A percentile compares a stretch with the other conserved stretches of the same genome.
Evolutionary conservation across 2,329 filamentous ascomycete genomes (phyloP).

Genomic region (Hymenoscyphus repandus): DNA sequence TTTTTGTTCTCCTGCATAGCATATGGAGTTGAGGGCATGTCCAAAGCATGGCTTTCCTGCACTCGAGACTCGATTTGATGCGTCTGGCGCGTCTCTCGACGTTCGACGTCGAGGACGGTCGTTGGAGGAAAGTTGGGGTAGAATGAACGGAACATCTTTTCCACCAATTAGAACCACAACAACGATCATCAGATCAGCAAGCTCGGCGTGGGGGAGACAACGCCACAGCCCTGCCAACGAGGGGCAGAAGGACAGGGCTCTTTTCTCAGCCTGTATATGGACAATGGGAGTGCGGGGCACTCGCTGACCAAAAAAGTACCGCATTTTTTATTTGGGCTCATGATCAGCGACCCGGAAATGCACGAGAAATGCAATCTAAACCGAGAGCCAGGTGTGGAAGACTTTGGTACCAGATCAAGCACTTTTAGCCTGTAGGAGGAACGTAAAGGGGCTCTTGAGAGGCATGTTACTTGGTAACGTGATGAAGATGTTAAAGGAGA

Average conservation of each 20-base stretch:
- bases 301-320: not conserved
- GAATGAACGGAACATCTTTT: slow-evolving; percentile 14
- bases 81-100: not conserved
- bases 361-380: not conserved
- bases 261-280: slow-evolving; percentile 6
- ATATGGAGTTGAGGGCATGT: not conserved
- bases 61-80: not conserved
- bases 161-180: slow-evolving; percentile 13
- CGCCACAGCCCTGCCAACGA: not conserved
- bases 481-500: not conserved
- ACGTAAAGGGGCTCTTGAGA: not conserved
- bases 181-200: slow-evolving; percentile 12
- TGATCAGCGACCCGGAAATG: not conserved
- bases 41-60: not conserved
- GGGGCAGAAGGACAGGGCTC: not conserved
- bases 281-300: slow-evolving; percentile 6
- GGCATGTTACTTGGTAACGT: not conserved
- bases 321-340: not conserved
- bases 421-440: not conserved
- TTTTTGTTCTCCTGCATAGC: slow-evolving; percentile 1
- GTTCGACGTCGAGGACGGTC: slow-evolving; percentile 4
- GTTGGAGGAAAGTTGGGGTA: slow-evolving; percentile 7
- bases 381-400: not conserved
- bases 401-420: not conserved
- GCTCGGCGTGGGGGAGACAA: slow-evolving; percentile 14